These are phyloP conservation scores for Trichaptum fuscoviolaceum DNA, from an alignment of 768 basidiomycete genomes.

Conservation along the genomic window DNA sequence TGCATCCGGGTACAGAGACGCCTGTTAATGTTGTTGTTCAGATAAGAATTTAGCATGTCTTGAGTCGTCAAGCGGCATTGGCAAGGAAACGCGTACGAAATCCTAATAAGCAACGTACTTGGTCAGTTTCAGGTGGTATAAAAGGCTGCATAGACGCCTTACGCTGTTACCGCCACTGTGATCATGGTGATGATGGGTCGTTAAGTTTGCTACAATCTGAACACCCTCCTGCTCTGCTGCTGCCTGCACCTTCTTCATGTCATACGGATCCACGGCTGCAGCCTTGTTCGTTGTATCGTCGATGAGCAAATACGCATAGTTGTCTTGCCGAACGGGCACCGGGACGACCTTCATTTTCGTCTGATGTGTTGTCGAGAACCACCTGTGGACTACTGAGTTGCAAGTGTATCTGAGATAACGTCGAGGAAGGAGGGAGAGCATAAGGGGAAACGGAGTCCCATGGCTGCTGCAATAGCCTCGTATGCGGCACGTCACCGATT, in stretches of 20 bases:
- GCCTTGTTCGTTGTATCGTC: conserved; percentile 64
- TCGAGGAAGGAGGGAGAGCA: conserved; percentile 7
- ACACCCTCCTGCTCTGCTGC: conserved; percentile 61
- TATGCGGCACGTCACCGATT: conserved; percentile 5
- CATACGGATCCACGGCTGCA: conserved; percentile 77
- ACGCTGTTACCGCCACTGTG: conserved; percentile 87
- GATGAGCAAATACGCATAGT: conserved; percentile 80
- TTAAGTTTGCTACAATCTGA: conserved; percentile 66
- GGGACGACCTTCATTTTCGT: conserved; percentile 67
- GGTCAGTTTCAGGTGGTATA: conserved; percentile 4
- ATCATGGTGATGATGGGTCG: conserved; percentile 91
- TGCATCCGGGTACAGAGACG: conserved; percentile 38
- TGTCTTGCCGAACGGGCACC: conserved; percentile 75
- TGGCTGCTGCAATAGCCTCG: conserved; percentile 3
- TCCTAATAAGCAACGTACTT: conserved; percentile 26
- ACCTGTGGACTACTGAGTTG: conserved; percentile 11
- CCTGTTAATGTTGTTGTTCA: conserved; percentile 27
- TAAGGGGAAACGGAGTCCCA: conserved; percentile 3
- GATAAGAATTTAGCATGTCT: neutral
- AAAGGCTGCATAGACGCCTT: conserved; percentile 12
- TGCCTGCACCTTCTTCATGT: conserved; percentile 60
- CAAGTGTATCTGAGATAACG: conserved; percentile 5
- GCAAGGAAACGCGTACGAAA: conserved; percentile 37
- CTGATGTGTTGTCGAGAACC: conserved; percentile 18
- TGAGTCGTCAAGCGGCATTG: neutral